Conservation (phyloP, 192 early-diverging fungal genomes). For the Backusella circina region DNA sequence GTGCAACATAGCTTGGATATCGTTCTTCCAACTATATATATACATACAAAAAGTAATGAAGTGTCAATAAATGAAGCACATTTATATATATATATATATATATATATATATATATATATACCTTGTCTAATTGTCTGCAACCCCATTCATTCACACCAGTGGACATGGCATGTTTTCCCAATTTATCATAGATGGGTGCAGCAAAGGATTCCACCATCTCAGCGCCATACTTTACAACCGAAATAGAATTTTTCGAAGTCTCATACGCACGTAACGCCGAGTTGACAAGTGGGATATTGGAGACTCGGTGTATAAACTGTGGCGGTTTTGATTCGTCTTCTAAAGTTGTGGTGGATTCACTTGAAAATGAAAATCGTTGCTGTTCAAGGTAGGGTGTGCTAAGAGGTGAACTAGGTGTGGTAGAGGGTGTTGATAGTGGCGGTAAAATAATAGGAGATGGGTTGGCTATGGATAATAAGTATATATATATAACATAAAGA, state of each 20-base stretch:
- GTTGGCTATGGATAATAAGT: not conserved
- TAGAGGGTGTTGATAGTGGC: not conserved
- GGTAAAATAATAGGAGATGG: not conserved
- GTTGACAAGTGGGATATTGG: slow-evolving; percentile 67
- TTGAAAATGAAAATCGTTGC: slow-evolving; percentile 6
- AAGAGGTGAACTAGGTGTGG: slow-evolving; percentile 10
- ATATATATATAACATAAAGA: too few relatives aligned
- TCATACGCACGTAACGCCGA: slow-evolving; percentile 65
- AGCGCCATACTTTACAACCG: slow-evolving; percentile 66
- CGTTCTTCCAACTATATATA: slow-evolving; percentile 21
- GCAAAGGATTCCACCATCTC: slow-evolving; percentile 77
- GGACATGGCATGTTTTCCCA: slow-evolving; percentile 38
- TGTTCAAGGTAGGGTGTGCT: not conserved
- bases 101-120: too few relatives aligned
- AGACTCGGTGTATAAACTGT: slow-evolving; percentile 18
- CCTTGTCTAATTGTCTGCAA: slow-evolving; percentile 1
- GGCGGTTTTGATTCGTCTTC: not conserved
- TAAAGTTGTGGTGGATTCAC: slow-evolving; percentile 2
- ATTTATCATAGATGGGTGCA: slow-evolving; percentile 68
- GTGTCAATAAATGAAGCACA: not conserved
- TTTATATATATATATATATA: not conserved
- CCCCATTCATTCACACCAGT: slow-evolving; percentile 8
- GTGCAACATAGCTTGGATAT: slow-evolving; percentile 27
- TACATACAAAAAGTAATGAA: slow-evolving; percentile 12
- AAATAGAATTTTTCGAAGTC: slow-evolving; percentile 56